Evolutionary conservation across 1,139 yeast genomes (phyloP).

Genomic region (Kazachstania sp.): DNA sequence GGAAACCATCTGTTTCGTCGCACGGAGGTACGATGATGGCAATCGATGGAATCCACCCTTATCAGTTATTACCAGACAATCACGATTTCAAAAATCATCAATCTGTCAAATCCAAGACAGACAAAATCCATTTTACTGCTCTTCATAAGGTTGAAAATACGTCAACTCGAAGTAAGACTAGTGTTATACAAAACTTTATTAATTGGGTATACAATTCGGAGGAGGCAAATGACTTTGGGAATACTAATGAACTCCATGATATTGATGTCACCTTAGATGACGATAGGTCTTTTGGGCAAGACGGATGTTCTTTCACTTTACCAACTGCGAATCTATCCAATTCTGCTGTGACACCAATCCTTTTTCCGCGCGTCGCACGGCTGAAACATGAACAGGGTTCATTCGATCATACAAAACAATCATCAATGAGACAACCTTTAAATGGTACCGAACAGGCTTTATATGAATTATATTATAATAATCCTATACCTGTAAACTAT

Average conservation of each 20-base stretch:
- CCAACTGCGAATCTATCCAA: neutral
- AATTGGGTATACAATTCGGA: neutral
- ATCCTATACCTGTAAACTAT: slow-evolving; percentile 9
- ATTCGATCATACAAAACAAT: neutral
- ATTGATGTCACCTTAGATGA: neutral
- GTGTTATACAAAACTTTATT: neutral
- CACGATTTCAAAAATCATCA: neutral
- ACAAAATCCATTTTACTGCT: neutral
- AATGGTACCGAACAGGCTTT: neutral
- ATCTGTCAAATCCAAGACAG: neutral
- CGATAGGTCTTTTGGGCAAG: neutral
- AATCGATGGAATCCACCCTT: slow-evolving; percentile 24
- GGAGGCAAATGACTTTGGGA: neutral
- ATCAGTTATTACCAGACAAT: slow-evolving; percentile 8
- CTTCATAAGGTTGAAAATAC: neutral
- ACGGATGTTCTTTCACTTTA: neutral
- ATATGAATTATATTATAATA: slow-evolving; percentile 6
- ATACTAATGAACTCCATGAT: neutral
- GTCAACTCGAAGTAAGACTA: neutral
- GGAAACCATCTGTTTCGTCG: slow-evolving; percentile 45
- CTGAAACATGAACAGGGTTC: neutral
- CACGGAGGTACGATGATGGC: slow-evolving; percentile 21
- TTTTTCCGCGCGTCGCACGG: neutral
- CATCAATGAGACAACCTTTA: neutral
- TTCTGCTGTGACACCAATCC: slow-evolving; percentile 1